Percentiles rank a stretch among this genome's conserved stretches.
phyloP scores from a whole-genome alignment of 208 protist genomes.

The Trypanosoma avium region DNA sequence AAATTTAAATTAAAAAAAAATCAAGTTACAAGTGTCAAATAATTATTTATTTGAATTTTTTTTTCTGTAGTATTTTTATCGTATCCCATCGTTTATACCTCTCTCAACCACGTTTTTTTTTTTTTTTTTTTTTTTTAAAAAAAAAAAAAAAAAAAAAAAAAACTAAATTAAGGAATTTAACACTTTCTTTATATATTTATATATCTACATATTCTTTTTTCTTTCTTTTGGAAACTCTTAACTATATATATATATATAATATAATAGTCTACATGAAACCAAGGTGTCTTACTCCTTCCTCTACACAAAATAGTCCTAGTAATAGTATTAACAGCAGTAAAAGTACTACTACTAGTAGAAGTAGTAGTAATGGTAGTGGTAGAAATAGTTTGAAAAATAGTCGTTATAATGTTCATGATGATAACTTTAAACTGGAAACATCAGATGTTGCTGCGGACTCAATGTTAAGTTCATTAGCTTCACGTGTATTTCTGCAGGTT shows the following conservation, averaged over 20 bases:
- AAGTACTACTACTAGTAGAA: neutral
- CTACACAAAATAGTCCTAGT: neutral
- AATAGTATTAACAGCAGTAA: neutral
- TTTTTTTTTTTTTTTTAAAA: too few species aligned
- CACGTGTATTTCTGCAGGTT: constrained; percentile 38
- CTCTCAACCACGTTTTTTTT: too few species aligned
- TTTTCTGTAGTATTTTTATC: too few species aligned
- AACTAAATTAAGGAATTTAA: too few species aligned
- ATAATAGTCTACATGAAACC: neutral
- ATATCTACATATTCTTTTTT: neutral
- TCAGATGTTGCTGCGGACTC: constrained; percentile 10
- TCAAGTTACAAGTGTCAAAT: neutral
- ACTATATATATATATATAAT: neutral
- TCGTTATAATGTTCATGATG: too few species aligned
- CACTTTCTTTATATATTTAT: too few species aligned
- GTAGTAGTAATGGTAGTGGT: too few species aligned
- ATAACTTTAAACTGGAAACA: too few species aligned
- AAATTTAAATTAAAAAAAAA: neutral
- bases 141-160: too few species aligned
- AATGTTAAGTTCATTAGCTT: constrained; percentile 10
- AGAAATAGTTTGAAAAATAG: too few species aligned
- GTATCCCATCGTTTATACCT: too few species aligned
- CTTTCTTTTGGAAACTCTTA: neutral
- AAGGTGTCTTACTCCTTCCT: neutral
- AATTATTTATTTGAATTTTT: neutral